Conservation (phyloP, 2,329 filamentous ascomycete species). For the Atkinsonella hypoxylon region DNA sequence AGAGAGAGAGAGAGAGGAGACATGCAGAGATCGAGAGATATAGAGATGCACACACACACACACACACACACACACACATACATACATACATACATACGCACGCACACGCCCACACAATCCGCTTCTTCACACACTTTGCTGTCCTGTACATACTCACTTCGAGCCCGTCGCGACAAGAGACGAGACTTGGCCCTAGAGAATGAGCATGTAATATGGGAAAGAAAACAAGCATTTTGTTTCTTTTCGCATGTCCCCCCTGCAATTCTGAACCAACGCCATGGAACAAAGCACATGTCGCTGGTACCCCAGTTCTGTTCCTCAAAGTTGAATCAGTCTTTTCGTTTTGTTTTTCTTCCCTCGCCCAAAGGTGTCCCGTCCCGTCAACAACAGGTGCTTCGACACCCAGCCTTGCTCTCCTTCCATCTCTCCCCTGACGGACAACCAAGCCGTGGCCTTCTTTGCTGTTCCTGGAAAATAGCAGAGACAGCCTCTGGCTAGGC, state of each 20-base stretch:
- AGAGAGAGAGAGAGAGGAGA: too few species aligned
- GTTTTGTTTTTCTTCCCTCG: neutral
- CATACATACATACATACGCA: too few species aligned
- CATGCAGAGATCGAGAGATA: too few species aligned
- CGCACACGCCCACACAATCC: neutral
- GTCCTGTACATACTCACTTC: neutral
- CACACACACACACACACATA: too few species aligned
- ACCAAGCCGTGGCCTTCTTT: neutral
- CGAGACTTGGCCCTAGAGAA: conserved; percentile 1
- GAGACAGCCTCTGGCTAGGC: neutral
- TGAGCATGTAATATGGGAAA: conserved; percentile 6
- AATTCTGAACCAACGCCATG: conserved; percentile 7
- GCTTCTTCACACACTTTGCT: neutral
- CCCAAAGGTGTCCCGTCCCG: neutral
- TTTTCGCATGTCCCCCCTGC: conserved; percentile 2
- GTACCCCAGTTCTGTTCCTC: conserved; percentile 3
- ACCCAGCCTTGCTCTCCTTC: neutral
- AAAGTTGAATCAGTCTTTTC: neutral
- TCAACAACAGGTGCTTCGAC: neutral
- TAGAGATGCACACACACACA: too few species aligned
- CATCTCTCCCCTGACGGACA: neutral
- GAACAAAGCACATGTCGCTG: conserved; percentile 4
- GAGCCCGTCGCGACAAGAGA: conserved; percentile 3
- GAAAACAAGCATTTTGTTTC: conserved; percentile 3
- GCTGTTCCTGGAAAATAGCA: neutral